Conservation (phyloP, 306 rosid species). For the Sphenostylis stenocarpa region DNA sequence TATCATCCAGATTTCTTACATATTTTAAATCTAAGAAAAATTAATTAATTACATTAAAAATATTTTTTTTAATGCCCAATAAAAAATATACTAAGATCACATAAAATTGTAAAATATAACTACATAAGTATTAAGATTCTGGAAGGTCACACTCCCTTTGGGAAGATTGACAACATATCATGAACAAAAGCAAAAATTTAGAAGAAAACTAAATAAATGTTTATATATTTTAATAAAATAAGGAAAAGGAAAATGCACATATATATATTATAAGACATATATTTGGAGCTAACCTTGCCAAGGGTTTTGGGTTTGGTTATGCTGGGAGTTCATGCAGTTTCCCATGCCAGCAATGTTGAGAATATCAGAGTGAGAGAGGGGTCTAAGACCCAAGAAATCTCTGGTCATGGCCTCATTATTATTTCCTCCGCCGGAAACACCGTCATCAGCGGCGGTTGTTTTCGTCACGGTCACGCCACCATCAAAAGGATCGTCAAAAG, state of each 20-base stretch:
- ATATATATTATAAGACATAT: background rate
- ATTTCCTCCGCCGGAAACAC: background rate
- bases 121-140: slow-evolving; percentile 24
- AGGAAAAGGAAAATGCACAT: slow-evolving; percentile 11
- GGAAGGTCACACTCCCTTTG: slow-evolving; percentile 49
- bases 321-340: slow-evolving; percentile 53
- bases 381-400: slow-evolving; percentile 85
- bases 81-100: background rate
- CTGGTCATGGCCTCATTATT: slow-evolving; percentile 64
- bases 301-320: slow-evolving; percentile 58
- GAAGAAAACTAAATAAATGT: background rate
- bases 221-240: background rate
- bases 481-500: slow-evolving; percentile 57
- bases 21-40: background rate
- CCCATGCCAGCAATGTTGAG: slow-evolving; percentile 71
- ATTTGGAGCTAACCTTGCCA: slow-evolving; percentile 68
- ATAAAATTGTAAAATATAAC: background rate
- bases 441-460: background rate
- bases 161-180: slow-evolving; percentile 35
- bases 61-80: background rate
- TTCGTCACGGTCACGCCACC: background rate
- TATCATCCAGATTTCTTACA: background rate
- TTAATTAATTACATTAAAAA: background rate
- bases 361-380: slow-evolving; percentile 69
- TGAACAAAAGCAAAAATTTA: background rate